Evolutionary conservation across 371 early-diverging fungal genomes (phyloP), one percentile per base, ranked within the genome.

Genomic region (Apophysomyces sp.): DNA sequence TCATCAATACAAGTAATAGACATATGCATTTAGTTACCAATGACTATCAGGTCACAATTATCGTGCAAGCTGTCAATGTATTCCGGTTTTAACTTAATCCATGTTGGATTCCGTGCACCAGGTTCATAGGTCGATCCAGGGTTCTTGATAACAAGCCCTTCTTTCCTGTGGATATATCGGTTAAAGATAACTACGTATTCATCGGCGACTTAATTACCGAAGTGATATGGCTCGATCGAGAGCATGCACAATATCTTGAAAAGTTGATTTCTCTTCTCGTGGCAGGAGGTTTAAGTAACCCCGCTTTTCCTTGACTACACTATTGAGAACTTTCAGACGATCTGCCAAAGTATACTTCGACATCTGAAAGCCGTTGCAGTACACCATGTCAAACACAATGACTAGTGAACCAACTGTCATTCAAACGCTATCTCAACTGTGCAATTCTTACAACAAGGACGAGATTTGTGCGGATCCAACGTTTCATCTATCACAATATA

Each of bases 51-150:
- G 71, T 93, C 92, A 37, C 90, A 69, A 54, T 85, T 86, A 28
- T 93, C 91, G 12, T 76, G 76, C 8, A 91, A 69, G 1, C 74
- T 65, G 54, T 89, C 88, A 28, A 92, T 75, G 59, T 90, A 92
- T 26, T 89, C 89, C 0, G 94, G 89, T 60, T 93, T 93, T 26
- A 90, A 63, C 58, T 93, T 93, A 21, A 92, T 54, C 92, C 94
- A 93, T n/a, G 76, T 70, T 24, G 77, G 66, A 28, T 74, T 70
- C 26, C 87, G 74, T 39, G 78, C 81, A 39, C 82, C 82, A 3
- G 86, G 76, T 7, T 72, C 55, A 73, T 93, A 93, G 0, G 52
- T 34, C 0, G 86, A 79, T 5, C 54, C 62, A 5, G 88, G 90
- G 55, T 88, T 81, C 62, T 93, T 93, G 36, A 93, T 68, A 27